Base-by-base conservation (phyloP, 306 rosid genomes). In the Pueraria montana region DNA sequence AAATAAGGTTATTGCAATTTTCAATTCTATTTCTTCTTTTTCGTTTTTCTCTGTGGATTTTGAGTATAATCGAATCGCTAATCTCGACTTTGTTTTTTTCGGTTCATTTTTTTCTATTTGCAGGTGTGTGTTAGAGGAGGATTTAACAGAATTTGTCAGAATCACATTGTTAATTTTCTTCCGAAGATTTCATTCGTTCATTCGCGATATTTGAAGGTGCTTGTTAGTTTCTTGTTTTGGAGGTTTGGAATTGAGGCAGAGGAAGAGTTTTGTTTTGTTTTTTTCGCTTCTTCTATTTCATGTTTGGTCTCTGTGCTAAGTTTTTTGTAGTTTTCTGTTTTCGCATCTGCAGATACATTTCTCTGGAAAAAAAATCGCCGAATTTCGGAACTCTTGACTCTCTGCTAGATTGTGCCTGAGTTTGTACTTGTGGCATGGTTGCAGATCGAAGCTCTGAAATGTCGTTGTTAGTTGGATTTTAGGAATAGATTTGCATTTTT, bases 311-410 rank as follows among this genome's bases (percentile, higher is more conserved):
- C 21, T 43, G 49, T 78, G 67, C 61, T 84, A 46, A 75, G 78
- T 45, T 58, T 14, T 70, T 76, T 65, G 59, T 14, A 34, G 4
- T 40, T 67, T 72, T 80, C 21, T 77, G 74, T 34, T n/a, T 38
- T 79, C 3, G 34, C 34, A 48, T 83, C 69, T 27, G 9, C 93
- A 92, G 97, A 84, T 64, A 58, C 86, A 80, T 83, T 85, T 85
- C 24, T 45, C 34, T 14, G 78, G 76, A 81, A 40, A 43, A 86
- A 72, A 43, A 86, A 72, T 71, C 72, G 74, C 72, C 66, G 43
- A 53, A 72, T 68, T 81, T 70, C 61, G 82, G 26, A 79, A 86
- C 81, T 86, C 74, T 20, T 46, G 73, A 83, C 66, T 82, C 43
- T 79, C 14, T 30, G 65, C 52, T 74, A 52, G 69, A 62, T 82